Evolutionary conservation across 345 rosid species (phyloP).

Genomic region (Brassica juncea): DNA sequence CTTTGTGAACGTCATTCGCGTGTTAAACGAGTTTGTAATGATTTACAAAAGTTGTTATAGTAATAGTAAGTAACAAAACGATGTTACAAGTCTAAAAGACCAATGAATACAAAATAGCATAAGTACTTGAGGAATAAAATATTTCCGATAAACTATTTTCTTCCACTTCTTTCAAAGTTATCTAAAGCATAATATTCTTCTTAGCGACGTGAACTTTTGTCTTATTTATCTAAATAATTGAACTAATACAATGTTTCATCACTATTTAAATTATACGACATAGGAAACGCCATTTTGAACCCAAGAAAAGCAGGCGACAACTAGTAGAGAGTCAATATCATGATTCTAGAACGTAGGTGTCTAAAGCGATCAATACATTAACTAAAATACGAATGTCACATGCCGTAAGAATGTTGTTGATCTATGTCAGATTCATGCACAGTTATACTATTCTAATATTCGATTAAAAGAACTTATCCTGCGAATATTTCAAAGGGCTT

Average conservation of each 20-base stretch:
- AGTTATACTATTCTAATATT: slow-evolving; percentile 20
- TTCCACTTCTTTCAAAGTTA: background rate
- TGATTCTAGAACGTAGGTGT: background rate
- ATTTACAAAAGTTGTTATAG: background rate
- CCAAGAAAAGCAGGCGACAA: slow-evolving; percentile 7
- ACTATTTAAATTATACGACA: slow-evolving; percentile 2
- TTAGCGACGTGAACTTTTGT: slow-evolving; percentile 19
- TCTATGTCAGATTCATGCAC: slow-evolving; percentile 35
- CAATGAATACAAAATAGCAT: background rate
- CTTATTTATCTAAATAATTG: slow-evolving; percentile 16
- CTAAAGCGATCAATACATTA: background rate
- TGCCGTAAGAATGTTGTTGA: slow-evolving; percentile 34
- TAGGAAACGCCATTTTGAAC: background rate
- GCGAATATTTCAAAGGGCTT: slow-evolving; percentile 7
- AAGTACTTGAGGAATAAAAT: background rate
- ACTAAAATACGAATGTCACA: slow-evolving; percentile 14
- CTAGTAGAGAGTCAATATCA: slow-evolving; percentile 20
- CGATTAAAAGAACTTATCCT: slow-evolving; percentile 10
- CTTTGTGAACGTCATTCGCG: background rate
- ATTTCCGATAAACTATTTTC: background rate
- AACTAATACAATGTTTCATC: background rate
- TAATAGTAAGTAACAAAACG: background rate
- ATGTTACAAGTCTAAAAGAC: background rate
- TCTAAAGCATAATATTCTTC: background rate
- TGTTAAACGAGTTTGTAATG: slow-evolving; percentile 4